A percentile compares a stretch with the other conserved stretches of the same genome.
These are phyloP conservation scores for Carex cristatella DNA, from an alignment of 176 grass and related monocot species.

Conservation along the genomic window DNA sequence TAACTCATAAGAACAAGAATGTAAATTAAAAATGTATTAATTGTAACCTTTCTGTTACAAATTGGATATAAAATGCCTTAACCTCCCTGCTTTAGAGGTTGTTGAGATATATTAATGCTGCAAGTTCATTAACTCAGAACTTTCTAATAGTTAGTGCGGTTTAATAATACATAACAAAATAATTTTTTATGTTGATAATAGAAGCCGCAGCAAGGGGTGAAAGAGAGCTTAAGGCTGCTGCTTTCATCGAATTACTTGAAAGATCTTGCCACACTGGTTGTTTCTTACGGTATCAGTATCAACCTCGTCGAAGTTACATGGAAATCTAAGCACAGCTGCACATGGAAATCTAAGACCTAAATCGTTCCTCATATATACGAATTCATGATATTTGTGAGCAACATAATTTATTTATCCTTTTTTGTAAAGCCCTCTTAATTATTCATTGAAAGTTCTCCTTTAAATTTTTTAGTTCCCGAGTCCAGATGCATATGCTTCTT, in stretches of 20 bases:
- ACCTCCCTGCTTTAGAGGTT: neutral
- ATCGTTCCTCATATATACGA: neutral
- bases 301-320: slow-evolving; percentile 91
- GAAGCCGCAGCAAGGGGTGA: slow-evolving; percentile 74
- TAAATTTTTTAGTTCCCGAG: slow-evolving; percentile 64
- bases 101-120: neutral
- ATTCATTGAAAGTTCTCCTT: neutral
- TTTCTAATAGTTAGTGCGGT: neutral
- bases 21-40: slow-evolving; percentile 6
- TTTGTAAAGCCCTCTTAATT: neutral
- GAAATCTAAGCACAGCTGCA: slow-evolving; percentile 61
- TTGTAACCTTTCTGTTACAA: neutral
- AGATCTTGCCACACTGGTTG: slow-evolving; percentile 77
- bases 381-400: neutral
- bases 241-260: slow-evolving; percentile 74
- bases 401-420: neutral
- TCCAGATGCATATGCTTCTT: slow-evolving; percentile 79
- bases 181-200: slow-evolving; percentile 29
- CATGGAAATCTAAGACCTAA: neutral
- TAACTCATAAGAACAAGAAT: slow-evolving; percentile 67
- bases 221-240: slow-evolving; percentile 74
- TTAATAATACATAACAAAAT: neutral
- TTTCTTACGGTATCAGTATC: slow-evolving; percentile 87
- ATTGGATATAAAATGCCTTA: neutral
- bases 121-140: neutral